Conservation (phyloP, 192 early-diverging fungal genomes). For the Coemansia sp. region DNA sequence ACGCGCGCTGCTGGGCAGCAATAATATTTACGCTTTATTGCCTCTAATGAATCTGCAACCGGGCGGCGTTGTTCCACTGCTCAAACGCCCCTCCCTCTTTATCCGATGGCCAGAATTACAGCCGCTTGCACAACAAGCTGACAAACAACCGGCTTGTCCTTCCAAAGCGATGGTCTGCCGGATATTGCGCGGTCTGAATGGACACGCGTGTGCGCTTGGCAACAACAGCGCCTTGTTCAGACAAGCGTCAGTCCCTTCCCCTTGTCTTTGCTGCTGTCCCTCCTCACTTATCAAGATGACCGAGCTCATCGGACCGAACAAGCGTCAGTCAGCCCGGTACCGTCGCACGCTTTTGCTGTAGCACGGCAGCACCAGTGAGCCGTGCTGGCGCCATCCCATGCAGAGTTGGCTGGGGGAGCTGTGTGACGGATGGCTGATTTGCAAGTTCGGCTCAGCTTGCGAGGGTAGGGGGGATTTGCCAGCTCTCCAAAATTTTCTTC, state of each 20-base stretch:
- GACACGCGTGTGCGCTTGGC: background rate
- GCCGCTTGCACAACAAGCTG: background rate
- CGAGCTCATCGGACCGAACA: background rate
- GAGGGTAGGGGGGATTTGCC: slow-evolving; percentile 5
- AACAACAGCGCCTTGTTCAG: background rate
- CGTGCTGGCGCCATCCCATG: background rate
- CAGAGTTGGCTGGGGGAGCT: background rate
- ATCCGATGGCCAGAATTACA: background rate
- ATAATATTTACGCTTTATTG: slow-evolving; percentile 9
- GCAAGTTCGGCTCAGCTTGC: slow-evolving; percentile 15
- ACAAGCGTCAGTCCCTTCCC: too few relatives aligned
- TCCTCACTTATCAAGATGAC: background rate
- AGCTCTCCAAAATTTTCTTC: slow-evolving; percentile 16
- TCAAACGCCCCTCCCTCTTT: slow-evolving; percentile 8
- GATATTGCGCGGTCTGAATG: background rate
- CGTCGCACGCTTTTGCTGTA: too few relatives aligned
- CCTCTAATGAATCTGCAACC: background rate
- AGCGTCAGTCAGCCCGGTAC: background rate
- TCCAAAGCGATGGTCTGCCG: background rate
- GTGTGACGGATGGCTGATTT: slow-evolving; percentile 3
- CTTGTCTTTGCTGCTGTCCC: background rate
- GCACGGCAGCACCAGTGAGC: background rate
- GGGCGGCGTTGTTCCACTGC: background rate
- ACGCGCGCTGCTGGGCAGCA: background rate
- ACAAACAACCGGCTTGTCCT: slow-evolving; percentile 5